These are phyloP conservation scores for Cornus florida DNA, from an alignment of 148 eudicot genomes.

Conservation along the genomic window DNA sequence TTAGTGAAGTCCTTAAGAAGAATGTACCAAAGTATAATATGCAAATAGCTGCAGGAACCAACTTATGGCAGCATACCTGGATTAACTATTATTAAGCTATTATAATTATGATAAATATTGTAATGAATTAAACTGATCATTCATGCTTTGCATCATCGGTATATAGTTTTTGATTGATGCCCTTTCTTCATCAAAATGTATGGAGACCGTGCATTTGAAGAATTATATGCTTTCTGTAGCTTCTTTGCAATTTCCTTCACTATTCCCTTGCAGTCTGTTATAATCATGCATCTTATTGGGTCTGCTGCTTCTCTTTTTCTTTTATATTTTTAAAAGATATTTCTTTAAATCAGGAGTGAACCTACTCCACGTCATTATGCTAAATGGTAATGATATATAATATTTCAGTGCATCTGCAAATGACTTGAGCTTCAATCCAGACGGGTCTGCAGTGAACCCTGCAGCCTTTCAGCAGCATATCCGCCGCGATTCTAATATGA, in stretches of 20 bases:
- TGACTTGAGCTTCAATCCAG: constrained; percentile 62
- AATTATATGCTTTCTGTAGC: neutral
- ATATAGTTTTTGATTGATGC: neutral
- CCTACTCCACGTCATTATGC: constrained; percentile 1
- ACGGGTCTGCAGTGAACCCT: constrained; percentile 98
- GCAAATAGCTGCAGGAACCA: neutral
- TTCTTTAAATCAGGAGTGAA: neutral
- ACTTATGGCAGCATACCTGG: neutral
- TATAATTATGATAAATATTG: neutral
- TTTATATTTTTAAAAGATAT: neutral
- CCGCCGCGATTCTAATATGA: constrained; percentile 67
- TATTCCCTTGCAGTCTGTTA: neutral
- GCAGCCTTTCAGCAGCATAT: constrained; percentile 88
- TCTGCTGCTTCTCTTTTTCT: no score
- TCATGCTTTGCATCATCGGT: neutral
- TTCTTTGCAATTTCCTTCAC: neutral
- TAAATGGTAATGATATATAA: neutral
- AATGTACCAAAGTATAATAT: neutral
- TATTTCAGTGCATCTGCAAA: constrained; percentile 51
- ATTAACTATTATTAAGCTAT: neutral
- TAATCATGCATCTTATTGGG: no score
- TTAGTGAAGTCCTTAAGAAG: neutral
- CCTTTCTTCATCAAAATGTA: neutral
- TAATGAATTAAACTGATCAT: neutral
- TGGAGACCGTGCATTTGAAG: constrained; percentile 6